These are phyloP conservation scores for Podospora sp. DNA, from an alignment of 495 filamentous ascomycete genomes.

Conservation along the genomic window DNA sequence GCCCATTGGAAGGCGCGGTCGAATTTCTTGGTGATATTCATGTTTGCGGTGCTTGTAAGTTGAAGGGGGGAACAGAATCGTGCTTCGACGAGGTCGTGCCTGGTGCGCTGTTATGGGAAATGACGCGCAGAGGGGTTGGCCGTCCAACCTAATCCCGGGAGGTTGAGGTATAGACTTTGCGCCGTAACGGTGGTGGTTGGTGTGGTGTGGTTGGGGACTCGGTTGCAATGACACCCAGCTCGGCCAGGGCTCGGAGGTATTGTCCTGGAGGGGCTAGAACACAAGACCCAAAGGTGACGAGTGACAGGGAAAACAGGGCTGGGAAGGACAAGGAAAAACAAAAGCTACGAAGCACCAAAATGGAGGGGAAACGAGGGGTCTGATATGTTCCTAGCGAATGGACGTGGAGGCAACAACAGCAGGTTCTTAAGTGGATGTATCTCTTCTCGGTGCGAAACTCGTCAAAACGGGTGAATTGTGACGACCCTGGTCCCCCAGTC, in stretches of 20 bases:
- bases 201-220: not conserved
- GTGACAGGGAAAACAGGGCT: not conserved
- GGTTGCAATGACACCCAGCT: conserved; percentile 2
- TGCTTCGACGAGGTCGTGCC: not conserved
- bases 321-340: conserved; percentile 12
- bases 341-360: conserved; percentile 5
- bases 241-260: conserved; percentile 10
- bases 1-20: conserved; percentile 99
- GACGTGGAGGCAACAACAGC: conserved; percentile 27
- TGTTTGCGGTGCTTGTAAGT: conserved; percentile 38
- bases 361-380: conserved; percentile 6
- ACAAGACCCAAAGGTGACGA: not conserved
- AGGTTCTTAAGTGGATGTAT: conserved; percentile 21
- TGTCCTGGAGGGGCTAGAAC: conserved; percentile 3
- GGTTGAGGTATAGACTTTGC: conserved; percentile 7
- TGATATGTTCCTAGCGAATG: conserved; percentile 30
- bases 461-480: conserved; percentile 37
- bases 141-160: not conserved
- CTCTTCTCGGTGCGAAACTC: conserved; percentile 33
- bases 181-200: conserved; percentile 15
- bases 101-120: not conserved
- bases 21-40: conserved; percentile 96
- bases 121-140: not conserved
- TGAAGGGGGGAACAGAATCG: not conserved
- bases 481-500: conserved; percentile 23